phyloP scores from a whole-genome alignment of 768 basidiomycete species.

The Suillus brevipes region DNA sequence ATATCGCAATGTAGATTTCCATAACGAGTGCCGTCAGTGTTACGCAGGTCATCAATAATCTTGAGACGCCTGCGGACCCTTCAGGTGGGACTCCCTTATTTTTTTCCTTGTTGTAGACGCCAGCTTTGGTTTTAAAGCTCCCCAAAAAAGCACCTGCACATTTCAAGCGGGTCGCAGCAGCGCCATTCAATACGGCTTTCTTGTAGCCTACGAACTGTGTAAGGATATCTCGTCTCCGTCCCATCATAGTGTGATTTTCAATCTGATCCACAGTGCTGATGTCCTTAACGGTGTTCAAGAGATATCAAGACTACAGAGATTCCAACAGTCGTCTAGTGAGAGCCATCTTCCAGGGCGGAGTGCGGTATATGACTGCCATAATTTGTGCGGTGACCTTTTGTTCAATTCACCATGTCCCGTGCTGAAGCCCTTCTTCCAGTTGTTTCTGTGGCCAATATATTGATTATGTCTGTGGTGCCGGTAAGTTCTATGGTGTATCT shows the following conservation, averaged over 20 bases:
- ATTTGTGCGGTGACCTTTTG: not conserved
- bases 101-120: not conserved
- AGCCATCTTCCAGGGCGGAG: not conserved
- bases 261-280: not conserved
- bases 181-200: not conserved
- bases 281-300: conserved; percentile 2
- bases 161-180: conserved; percentile 3
- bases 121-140: not conserved
- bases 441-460: not conserved
- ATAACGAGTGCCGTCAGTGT: not conserved
- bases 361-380: not conserved
- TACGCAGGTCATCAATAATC: not conserved
- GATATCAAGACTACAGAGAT: not conserved
- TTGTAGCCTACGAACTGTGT: not conserved
- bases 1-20: not conserved
- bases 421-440: not conserved
- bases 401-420: not conserved
- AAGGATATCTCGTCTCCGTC: not conserved
- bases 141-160: not conserved
- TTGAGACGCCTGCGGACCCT: not conserved
- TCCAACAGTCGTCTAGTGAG: not conserved
- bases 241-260: not conserved
- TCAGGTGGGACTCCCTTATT: not conserved
- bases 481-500: not conserved
- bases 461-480: not conserved